Conservation (phyloP, 345 rosid species). For the Erucastrum elatum region DNA sequence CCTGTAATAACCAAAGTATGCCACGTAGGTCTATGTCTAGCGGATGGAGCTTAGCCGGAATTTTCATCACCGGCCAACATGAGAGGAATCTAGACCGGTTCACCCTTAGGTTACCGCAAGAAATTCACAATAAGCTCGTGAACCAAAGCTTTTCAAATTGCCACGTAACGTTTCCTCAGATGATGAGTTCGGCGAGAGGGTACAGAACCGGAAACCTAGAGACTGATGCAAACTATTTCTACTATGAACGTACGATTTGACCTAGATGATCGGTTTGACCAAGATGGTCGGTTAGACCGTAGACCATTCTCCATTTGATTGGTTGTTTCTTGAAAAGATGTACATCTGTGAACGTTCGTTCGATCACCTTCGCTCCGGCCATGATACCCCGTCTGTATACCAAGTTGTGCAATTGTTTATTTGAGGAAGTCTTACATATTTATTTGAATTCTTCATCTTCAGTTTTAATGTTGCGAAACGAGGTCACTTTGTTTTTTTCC, state of each 20-base stretch:
- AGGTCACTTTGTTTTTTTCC: neutral
- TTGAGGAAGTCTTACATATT: conserved; percentile 5
- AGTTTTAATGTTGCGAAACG: neutral
- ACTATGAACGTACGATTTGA: conserved; percentile 51
- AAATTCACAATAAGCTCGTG: conserved; percentile 49
- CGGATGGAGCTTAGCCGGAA: conserved; percentile 53
- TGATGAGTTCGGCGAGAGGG: conserved; percentile 58
- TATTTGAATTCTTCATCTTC: neutral
- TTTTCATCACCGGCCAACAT: conserved; percentile 57
- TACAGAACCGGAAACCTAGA: conserved; percentile 51
- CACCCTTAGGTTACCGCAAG: conserved; percentile 65
- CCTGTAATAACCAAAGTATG: conserved; percentile 34
- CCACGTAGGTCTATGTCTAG: conserved; percentile 61
- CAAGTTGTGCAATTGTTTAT: conserved; percentile 9
- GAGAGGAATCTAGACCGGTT: conserved; percentile 62
- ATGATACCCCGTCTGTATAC: conserved; percentile 28
- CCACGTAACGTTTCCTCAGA: conserved; percentile 57
- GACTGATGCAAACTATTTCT: conserved; percentile 32
- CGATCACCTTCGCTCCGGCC: conserved; percentile 39
- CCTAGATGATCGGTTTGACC: conserved; percentile 48
- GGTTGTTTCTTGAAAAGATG: conserved; percentile 35
- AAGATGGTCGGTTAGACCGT: conserved; percentile 41
- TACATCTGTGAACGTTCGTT: conserved; percentile 24
- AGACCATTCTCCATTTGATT: conserved; percentile 44
- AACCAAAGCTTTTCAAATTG: conserved; percentile 44